Percentiles rank a stretch among this genome's conserved stretches.
phyloP scores from a whole-genome alignment of 352 stramenopile genomes.

The Globisporangium spinosum region DNA sequence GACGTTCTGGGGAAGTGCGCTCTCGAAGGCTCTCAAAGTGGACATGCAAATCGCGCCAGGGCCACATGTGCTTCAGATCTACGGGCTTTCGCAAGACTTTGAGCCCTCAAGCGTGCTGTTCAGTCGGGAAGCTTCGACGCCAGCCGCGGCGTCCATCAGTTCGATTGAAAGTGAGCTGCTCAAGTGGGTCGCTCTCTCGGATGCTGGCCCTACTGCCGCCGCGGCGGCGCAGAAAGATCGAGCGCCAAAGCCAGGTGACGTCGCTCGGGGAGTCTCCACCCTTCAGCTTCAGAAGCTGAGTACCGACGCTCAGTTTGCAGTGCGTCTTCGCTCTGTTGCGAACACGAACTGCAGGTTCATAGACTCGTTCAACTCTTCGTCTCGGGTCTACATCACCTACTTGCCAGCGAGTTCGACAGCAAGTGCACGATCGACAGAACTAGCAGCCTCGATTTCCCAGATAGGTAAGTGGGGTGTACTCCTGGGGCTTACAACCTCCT shows the following conservation, averaged over 20 bases:
- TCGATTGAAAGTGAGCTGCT: slow-evolving; percentile 30
- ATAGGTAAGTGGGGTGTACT: slow-evolving; percentile 33
- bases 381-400: slow-evolving; percentile 36
- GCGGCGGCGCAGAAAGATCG: slow-evolving; percentile 33
- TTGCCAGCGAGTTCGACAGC: slow-evolving; percentile 27
- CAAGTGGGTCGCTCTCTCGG: slow-evolving; percentile 34
- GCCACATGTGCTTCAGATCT: slow-evolving; percentile 42
- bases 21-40: slow-evolving; percentile 35
- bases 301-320: slow-evolving; percentile 34
- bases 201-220: slow-evolving; percentile 27
- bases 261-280: slow-evolving; percentile 38
- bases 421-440: slow-evolving; percentile 24
- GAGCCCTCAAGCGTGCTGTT: slow-evolving; percentile 52
- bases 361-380: slow-evolving; percentile 41
- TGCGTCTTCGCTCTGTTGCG: slow-evolving; percentile 30
- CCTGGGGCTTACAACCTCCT: slow-evolving; percentile 26
- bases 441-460: slow-evolving; percentile 23
- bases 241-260: slow-evolving; percentile 29
- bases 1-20: slow-evolving; percentile 38
- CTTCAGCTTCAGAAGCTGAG: slow-evolving; percentile 39
- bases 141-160: slow-evolving; percentile 21
- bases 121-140: slow-evolving; percentile 30
- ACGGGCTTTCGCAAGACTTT: slow-evolving; percentile 37
- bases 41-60: slow-evolving; percentile 40
- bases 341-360: slow-evolving; percentile 31